These are phyloP conservation scores for Apophysomyces ossiformis DNA, from an alignment of 371 early-diverging fungal species.

Conservation along the genomic window DNA sequence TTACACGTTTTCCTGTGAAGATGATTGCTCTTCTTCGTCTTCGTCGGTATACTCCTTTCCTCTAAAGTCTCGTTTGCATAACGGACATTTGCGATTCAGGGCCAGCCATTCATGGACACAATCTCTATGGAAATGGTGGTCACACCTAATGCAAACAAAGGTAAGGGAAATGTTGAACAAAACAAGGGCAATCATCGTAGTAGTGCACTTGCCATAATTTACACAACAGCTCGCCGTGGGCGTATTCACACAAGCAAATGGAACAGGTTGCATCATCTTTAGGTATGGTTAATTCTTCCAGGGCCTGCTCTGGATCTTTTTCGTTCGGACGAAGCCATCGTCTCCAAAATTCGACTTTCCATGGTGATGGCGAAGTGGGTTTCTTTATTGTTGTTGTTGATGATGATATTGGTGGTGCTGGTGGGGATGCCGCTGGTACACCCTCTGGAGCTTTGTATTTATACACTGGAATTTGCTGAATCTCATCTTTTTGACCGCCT, in stretches of 20 bases:
- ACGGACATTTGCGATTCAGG: slow-evolving; percentile 36
- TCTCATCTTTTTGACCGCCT: slow-evolving; percentile 61
- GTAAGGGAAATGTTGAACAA: not conserved
- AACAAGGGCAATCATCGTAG: too few relatives aligned
- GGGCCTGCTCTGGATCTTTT: slow-evolving; percentile 18
- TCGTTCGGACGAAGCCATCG: not conserved
- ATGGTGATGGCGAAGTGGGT: not conserved
- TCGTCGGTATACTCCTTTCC: slow-evolving; percentile 19
- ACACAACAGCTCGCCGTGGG: slow-evolving; percentile 59
- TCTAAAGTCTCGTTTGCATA: slow-evolving; percentile 37
- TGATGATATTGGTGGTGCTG: too few relatives aligned
- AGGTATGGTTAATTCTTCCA: slow-evolving; percentile 25
- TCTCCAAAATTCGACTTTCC: not conserved
- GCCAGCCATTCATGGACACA: slow-evolving; percentile 40
- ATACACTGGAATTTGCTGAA: slow-evolving; percentile 53
- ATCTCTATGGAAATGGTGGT: slow-evolving; percentile 41
- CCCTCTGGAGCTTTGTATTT: slow-evolving; percentile 22
- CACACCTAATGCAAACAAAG: slow-evolving; percentile 32
- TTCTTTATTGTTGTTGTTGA: not conserved
- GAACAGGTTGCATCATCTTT: slow-evolving; percentile 60
- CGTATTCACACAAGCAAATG: slow-evolving; percentile 68
- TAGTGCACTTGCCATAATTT: slow-evolving; percentile 44
- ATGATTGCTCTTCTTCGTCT: not conserved
- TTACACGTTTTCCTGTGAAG: not conserved
- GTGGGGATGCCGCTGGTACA: not conserved